A percentile compares a stretch with the other conserved stretches of the same genome.
Conservation (phyloP, 345 rosid species). For the Punica granatum region DNA sequence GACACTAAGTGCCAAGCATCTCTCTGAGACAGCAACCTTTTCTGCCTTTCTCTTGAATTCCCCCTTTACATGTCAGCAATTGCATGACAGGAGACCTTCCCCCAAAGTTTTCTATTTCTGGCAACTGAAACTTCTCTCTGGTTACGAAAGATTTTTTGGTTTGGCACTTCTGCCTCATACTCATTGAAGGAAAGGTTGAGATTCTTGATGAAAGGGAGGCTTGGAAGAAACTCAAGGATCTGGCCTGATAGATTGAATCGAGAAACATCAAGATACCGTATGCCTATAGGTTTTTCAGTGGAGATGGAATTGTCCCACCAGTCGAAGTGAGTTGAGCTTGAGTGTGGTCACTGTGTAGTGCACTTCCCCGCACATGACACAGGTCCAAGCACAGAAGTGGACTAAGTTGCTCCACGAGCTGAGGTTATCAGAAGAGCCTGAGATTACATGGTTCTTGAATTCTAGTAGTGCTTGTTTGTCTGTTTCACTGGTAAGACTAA, state of each 20-base stretch:
- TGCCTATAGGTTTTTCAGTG: not conserved
- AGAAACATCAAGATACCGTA: slow-evolving; percentile 2
- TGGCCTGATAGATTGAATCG: slow-evolving; percentile 4
- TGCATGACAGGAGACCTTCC: slow-evolving; percentile 2
- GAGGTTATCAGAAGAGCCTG: too few species aligned
- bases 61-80: slow-evolving; percentile 1
- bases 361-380: too few species aligned
- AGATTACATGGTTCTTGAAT: too few species aligned
- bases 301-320: slow-evolving; percentile 8
- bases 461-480: too few species aligned
- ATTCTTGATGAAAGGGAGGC: not conserved
- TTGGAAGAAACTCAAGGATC: slow-evolving; percentile 6
- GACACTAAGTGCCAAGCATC: not conserved
- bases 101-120: slow-evolving; percentile 9
- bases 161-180: slow-evolving; percentile 9
- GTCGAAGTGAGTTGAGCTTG: too few species aligned
- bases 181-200: slow-evolving; percentile 14
- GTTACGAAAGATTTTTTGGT: slow-evolving; percentile 6
- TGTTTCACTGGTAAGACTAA: too few species aligned
- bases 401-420: too few species aligned
- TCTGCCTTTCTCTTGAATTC: too few species aligned
- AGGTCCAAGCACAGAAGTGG: too few species aligned
- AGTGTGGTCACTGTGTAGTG: too few species aligned
- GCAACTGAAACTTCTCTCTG: not conserved
- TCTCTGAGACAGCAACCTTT: too few species aligned